These are phyloP conservation scores for Magnolia officinalis DNA, from an alignment of 164 flowering plant genomes.

Conservation along the genomic window DNA sequence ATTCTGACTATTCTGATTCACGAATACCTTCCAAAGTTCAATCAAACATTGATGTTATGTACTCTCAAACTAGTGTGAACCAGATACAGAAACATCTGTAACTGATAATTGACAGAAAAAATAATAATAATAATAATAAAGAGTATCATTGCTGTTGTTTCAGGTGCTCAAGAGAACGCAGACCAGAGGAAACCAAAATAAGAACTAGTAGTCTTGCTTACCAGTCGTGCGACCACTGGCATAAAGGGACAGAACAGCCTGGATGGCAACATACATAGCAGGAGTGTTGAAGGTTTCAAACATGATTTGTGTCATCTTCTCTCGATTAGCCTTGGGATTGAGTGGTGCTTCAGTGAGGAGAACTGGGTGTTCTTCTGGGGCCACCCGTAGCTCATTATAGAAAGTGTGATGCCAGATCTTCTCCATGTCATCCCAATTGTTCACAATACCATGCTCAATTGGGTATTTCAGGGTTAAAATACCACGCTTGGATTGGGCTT, in stretches of 20 bases:
- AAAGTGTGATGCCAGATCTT: constrained; percentile 83
- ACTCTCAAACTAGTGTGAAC: too few relatives aligned
- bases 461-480: constrained; percentile 72
- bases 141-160: background rate
- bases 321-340: constrained; percentile 74
- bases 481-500: constrained; percentile 80
- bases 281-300: constrained; percentile 76
- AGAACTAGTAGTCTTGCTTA: constrained; percentile 15
- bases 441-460: constrained; percentile 75
- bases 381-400: constrained; percentile 80
- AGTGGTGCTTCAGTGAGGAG: constrained; percentile 77
- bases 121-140: too few relatives aligned
- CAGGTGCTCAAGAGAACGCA: background rate
- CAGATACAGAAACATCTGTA: too few relatives aligned
- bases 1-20: too few relatives aligned
- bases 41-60: too few relatives aligned
- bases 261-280: constrained; percentile 79
- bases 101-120: too few relatives aligned
- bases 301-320: constrained; percentile 80
- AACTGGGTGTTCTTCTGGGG: constrained; percentile 78
- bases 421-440: constrained; percentile 88
- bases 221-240: constrained; percentile 83
- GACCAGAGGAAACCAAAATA: background rate
- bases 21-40: too few relatives aligned
- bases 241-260: constrained; percentile 73